Percentiles rank a stretch among this genome's conserved stretches.
Evolutionary conservation across 2,329 filamentous ascomycete genomes (phyloP).

Genomic region (Pseudogymnoascus sp.): DNA sequence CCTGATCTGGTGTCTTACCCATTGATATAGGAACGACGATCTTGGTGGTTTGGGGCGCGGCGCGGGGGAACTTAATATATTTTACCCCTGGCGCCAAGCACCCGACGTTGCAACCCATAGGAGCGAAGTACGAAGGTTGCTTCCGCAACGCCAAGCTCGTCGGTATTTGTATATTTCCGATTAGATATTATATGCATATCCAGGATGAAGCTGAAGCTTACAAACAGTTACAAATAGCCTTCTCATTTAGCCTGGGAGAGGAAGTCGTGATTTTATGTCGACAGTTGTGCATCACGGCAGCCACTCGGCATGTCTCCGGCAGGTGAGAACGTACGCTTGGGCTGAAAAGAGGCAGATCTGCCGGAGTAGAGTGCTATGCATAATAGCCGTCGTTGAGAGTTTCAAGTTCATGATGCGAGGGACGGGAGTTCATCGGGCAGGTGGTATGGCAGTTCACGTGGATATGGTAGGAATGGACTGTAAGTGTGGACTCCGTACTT

Average conservation of each 20-base stretch:
- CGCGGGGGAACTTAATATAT: background rate
- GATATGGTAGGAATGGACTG: background rate
- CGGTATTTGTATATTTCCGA: slow-evolving; percentile 1
- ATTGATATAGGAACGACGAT: background rate
- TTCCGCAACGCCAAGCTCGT: background rate
- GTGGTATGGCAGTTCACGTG: background rate
- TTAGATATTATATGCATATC: background rate
- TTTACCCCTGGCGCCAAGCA: slow-evolving; percentile 2
- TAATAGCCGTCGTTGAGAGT: background rate
- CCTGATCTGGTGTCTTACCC: background rate
- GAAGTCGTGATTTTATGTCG: background rate
- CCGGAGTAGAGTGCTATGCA: background rate
- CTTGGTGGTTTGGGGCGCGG: background rate
- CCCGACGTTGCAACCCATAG: background rate
- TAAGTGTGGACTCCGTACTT: background rate
- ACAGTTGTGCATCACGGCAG: background rate
- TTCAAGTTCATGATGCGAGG: background rate
- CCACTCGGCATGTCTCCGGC: background rate
- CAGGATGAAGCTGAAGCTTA: background rate
- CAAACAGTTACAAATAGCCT: background rate
- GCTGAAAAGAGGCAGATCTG: background rate
- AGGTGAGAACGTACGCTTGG: background rate
- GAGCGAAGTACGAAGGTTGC: background rate
- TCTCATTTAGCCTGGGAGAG: background rate
- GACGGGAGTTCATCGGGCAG: background rate